Evolutionary conservation across 2,329 filamentous ascomycete genomes (phyloP).

Genomic region (Nemania sp.): DNA sequence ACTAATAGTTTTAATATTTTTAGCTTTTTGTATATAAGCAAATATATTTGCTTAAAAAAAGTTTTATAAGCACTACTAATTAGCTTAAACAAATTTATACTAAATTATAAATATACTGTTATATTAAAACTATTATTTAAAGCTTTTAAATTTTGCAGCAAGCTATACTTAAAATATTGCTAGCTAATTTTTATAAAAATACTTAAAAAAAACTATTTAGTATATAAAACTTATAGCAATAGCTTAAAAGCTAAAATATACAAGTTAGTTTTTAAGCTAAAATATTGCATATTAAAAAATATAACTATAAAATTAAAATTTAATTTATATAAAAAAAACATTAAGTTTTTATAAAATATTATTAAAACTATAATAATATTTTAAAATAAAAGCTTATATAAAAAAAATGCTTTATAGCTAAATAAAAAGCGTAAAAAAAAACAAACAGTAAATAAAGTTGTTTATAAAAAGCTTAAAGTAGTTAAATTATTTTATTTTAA

Average conservation of each 20-base stretch:
- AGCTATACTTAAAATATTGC: slow-evolving; percentile 1
- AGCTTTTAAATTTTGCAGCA: background rate
- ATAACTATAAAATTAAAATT: background rate
- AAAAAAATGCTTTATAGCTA: background rate
- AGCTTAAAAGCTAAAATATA: slow-evolving; percentile 3
- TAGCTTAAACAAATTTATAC: background rate
- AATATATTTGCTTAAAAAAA: background rate
- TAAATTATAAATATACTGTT: slow-evolving; percentile 3
- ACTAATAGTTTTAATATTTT: slow-evolving; percentile 3
- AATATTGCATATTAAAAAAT: background rate
- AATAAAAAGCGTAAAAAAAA: background rate
- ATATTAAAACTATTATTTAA: background rate
- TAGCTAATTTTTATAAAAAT: background rate
- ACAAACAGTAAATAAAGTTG: background rate
- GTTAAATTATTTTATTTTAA: no score
- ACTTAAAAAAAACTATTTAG: background rate
- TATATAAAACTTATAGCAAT: background rate
- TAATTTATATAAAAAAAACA: slow-evolving; percentile 7
- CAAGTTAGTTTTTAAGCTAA: background rate
- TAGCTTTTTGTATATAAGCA: slow-evolving; percentile 1
- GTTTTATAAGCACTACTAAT: background rate
- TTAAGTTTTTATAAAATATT: background rate
- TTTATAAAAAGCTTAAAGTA: no score
- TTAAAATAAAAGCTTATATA: background rate
- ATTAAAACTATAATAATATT: slow-evolving; percentile 2